Conservation (phyloP, 192 early-diverging fungal genomes). For the Backusella sp. region DNA sequence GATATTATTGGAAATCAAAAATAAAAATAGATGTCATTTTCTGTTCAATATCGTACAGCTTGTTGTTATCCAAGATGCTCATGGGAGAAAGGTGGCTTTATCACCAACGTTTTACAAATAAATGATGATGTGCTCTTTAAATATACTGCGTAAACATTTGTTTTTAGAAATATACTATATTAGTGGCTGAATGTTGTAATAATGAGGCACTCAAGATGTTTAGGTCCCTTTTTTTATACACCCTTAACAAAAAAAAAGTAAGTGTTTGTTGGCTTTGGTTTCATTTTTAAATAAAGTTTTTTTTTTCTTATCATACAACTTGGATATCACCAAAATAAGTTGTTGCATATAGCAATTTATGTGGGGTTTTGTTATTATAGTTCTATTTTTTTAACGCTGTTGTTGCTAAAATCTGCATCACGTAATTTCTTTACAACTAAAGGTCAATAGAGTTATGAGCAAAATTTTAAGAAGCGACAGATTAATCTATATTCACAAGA, state of each 20-base stretch:
- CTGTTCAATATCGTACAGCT: not conserved
- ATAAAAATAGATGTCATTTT: not conserved
- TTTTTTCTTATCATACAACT: too few species aligned
- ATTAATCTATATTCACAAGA: not conserved
- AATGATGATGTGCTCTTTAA: not conserved
- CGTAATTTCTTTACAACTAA: not conserved
- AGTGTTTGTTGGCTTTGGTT: not conserved
- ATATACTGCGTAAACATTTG: not conserved
- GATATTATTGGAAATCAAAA: slow-evolving; percentile 5
- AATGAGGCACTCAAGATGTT: not conserved
- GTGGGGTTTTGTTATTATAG: not conserved
- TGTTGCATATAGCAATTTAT: not conserved
- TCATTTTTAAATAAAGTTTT: not conserved
- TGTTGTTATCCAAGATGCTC: not conserved
- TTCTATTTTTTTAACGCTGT: not conserved
- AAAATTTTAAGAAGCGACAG: not conserved
- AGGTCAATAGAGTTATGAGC: not conserved
- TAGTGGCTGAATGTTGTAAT: not conserved
- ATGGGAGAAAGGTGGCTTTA: not conserved
- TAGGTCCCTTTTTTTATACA: not conserved
- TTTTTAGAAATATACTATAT: not conserved
- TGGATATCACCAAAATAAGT: not conserved
- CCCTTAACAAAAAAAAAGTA: not conserved
- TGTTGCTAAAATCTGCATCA: slow-evolving; percentile 1
- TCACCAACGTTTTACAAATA: not conserved